Evolutionary conservation across 139 green algal genomes (phyloP), one percentile per base, ranked within the genome.

Genomic region (Closterium sp.): DNA sequence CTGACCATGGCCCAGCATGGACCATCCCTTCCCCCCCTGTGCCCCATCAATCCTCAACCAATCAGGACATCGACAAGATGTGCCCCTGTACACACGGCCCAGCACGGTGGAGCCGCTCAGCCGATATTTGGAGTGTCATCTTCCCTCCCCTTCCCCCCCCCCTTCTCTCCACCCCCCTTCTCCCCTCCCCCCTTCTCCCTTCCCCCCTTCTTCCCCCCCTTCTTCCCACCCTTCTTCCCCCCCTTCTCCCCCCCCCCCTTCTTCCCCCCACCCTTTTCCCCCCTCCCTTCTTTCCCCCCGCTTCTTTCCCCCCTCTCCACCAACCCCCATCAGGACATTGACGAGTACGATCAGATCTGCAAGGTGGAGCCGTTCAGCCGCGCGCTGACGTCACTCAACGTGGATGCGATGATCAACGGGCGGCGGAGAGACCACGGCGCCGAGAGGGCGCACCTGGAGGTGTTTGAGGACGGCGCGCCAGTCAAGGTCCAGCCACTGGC

Each of bases 281-380:
- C 3, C 38, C 2, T 6, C 83, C 83, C 83, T 19, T 34, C 3
- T 19, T 19, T 34, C 83, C 4, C 21, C 12, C 3, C 3, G 38
- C 38, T 10, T 6, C 38, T 21, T 66, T 8, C 38, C 38, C 38
- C 38, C 36, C 36, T 6, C 6, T 55, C 36, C 38, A 21, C 38
- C 38, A 66, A 23, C 38, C 4, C 0, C 38, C 38, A 66, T 36
- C 92, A 95, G 85, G 94, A 96, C 92, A 95, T 96, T 38, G 95
- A 96, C n/a, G 91, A 96, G 91, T 96, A 96, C 64, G 95, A 96
- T 86, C 85, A 89, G 30, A 92, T 96, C 30, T 96, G 95, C 94
- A 96, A 96, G 92, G 94, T 96, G 85, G 95, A 96, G 92, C 95
- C 95, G 0, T 96, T 96, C 91, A 87, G 93, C 36, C 89, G 95